Evolutionary conservation across 345 rosid genomes (phyloP).

Genomic region (Moricandia arvensis): DNA sequence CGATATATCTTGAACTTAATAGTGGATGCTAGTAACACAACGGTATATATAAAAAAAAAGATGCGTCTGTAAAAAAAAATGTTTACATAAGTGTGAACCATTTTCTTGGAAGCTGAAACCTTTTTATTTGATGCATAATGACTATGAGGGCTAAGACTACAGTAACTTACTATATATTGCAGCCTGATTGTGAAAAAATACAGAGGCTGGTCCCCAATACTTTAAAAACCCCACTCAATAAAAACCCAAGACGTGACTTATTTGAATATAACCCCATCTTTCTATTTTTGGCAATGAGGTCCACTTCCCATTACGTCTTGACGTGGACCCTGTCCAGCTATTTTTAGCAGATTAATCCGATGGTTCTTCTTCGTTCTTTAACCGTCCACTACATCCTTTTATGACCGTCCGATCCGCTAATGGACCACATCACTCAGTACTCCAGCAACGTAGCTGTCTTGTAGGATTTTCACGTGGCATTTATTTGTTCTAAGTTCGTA

Average conservation of each 20-base stretch:
- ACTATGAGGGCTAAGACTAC: conserved; percentile 18
- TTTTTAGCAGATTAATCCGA: conserved; percentile 26
- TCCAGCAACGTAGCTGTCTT: conserved; percentile 38
- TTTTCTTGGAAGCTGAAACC: conserved; percentile 1
- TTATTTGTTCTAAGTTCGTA: conserved; percentile 34
- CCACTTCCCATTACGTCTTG: conserved; percentile 36
- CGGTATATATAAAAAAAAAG: neutral
- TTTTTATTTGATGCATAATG: conserved; percentile 18
- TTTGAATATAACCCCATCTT: conserved; percentile 31
- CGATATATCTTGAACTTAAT: neutral
- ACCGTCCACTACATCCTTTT: neutral
- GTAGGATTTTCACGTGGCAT: conserved; percentile 41
- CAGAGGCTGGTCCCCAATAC: conserved; percentile 27
- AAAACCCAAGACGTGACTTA: conserved; percentile 34
- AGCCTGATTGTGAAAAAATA: neutral
- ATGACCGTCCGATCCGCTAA: conserved; percentile 19
- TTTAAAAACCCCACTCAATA: conserved; percentile 24
- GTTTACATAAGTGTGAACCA: neutral
- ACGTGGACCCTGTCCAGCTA: conserved; percentile 37
- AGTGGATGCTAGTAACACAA: neutral
- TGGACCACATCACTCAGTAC: conserved; percentile 40
- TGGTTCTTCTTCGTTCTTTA: conserved; percentile 17
- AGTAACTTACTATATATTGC: conserved; percentile 20
- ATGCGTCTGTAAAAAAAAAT: neutral
- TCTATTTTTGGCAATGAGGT: conserved; percentile 33